Conservation (phyloP, 1,284 basidiomycete species). For the Ceratobasidium sp. region DNA sequence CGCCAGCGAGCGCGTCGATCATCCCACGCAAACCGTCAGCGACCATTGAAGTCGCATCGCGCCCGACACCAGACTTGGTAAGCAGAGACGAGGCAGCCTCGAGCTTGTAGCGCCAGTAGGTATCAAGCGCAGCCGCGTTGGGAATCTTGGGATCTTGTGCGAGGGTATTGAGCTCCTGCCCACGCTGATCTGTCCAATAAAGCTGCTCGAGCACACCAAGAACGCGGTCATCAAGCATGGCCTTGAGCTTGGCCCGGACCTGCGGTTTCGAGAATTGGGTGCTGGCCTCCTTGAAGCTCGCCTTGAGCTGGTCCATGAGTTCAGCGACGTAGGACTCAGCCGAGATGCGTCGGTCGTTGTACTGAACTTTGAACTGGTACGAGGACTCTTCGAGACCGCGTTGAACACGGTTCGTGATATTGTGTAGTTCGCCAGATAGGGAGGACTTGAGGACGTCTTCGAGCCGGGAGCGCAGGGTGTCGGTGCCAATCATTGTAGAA, state of each 20-base stretch:
- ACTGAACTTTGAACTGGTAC: conserved; percentile 99
- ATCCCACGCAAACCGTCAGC: conserved; percentile 89
- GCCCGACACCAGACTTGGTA: conserved; percentile 96
- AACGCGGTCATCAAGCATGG: conserved; percentile 92
- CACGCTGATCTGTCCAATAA: conserved; percentile 93
- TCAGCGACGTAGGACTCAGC: conserved; percentile 98
- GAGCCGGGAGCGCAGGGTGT: conserved; percentile 83
- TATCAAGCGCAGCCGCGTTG: conserved; percentile 79
- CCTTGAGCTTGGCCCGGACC: conserved; percentile 86
- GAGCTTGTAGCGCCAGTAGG: conserved; percentile 95
- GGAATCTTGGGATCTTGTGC: conserved; percentile 71
- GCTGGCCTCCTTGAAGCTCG: conserved; percentile 86
- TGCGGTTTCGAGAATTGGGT: conserved; percentile 87
- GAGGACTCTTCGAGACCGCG: conserved; percentile 95
- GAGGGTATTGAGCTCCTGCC: conserved; percentile 75
- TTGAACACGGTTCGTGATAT: conserved; percentile 95
- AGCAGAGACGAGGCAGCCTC: conserved; percentile 90
- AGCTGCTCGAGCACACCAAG: conserved; percentile 97
- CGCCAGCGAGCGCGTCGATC: conserved; percentile 80
- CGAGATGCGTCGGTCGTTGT: conserved; percentile 94
- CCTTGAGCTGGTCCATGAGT: conserved; percentile 91
- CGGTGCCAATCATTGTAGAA: conserved; percentile 87
- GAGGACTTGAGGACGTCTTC: conserved; percentile 98
- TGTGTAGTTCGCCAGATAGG: conserved; percentile 94
- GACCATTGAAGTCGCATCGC: conserved; percentile 92